These are phyloP conservation scores for Rhodamnia argentea DNA, from an alignment of 345 rosid species.

Conservation along the genomic window DNA sequence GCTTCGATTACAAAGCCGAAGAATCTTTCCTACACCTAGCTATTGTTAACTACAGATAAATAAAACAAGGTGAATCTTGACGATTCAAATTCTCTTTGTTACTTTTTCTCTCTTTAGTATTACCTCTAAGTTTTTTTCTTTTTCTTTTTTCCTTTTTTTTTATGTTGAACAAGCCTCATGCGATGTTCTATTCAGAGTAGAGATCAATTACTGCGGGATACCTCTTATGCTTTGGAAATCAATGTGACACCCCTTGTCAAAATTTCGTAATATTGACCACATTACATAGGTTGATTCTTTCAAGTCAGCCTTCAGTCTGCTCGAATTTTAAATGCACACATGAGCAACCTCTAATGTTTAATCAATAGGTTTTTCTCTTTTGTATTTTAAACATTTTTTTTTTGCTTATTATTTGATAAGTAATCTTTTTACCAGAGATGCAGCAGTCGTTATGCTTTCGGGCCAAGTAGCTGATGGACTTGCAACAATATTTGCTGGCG, in stretches of 20 bases:
- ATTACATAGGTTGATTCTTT: background rate
- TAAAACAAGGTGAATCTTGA: background rate
- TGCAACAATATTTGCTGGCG: slow-evolving; percentile 72
- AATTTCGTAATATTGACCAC: background rate
- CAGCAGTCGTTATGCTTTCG: slow-evolving; percentile 85
- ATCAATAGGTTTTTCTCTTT: background rate
- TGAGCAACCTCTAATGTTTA: background rate
- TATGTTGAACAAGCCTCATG: background rate
- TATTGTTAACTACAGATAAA: background rate
- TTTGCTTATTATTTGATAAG: background rate
- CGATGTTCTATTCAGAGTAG: background rate
- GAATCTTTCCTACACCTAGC: background rate
- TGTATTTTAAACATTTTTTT: background rate
- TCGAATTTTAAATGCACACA: background rate
- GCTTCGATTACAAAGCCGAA: background rate
- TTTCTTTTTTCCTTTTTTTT: background rate
- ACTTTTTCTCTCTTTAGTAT: background rate
- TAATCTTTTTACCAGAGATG: slow-evolving; percentile 35
- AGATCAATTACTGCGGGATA: background rate
- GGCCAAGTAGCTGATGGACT: slow-evolving; percentile 95
- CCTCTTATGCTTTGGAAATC: background rate
- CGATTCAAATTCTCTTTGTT: background rate
- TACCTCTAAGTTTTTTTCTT: background rate
- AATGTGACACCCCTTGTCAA: background rate
- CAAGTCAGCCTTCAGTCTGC: background rate